Base-by-base conservation (phyloP, 192 early-diverging fungal species). In the Oehlia diaphana region DNA sequence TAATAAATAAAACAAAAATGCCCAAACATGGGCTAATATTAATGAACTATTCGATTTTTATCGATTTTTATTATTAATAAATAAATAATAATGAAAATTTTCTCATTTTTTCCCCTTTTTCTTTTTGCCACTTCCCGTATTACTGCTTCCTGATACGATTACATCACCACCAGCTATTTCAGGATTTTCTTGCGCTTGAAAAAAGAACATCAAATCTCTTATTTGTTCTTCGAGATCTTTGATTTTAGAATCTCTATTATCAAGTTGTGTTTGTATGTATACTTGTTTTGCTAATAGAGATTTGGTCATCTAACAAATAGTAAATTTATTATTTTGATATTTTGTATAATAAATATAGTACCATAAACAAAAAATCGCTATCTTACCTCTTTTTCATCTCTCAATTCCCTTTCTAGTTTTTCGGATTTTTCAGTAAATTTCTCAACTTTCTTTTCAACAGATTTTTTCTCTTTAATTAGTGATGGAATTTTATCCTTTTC, bases 151-250 rank as follows among this genome's bases (percentile, higher is more conserved):
- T 37, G 64, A 12, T 8, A 78, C 76, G 44, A 49, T 19, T 47
- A 78, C 33, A 50, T 78, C 31, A 4, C 76, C 76, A 33, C 76
- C 76, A 2, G 31, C 39, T 28, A 78, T 50, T n/a, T 78, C 76
- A 50, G 88, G 81, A 63, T 83, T 83, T 0, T 84, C 83, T 75
- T 92, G 91, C 19, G 93, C 92, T 26, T 95, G 90, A 42, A 99
- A 82, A 80, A 92, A 97, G 74, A 94, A 92, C 91, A 95, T 94
- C 81, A 99, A 82, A 80, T 99, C 96, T n/a, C 91, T 83, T 7
- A 98, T 89, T 87, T 98, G 95, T 62, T 97, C 96, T 77, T 88
- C 87, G 77, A 96, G 78, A 31, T 96, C 95, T 23, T 79, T 81
- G 23, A 95, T 87, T 63, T 86, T 86, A 1, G 82, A 77, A 35